Percentiles rank a stretch among this genome's conserved stretches.
phyloP scores from a whole-genome alignment of 345 rosid genomes.

The Orychophragmus violaceus region DNA sequence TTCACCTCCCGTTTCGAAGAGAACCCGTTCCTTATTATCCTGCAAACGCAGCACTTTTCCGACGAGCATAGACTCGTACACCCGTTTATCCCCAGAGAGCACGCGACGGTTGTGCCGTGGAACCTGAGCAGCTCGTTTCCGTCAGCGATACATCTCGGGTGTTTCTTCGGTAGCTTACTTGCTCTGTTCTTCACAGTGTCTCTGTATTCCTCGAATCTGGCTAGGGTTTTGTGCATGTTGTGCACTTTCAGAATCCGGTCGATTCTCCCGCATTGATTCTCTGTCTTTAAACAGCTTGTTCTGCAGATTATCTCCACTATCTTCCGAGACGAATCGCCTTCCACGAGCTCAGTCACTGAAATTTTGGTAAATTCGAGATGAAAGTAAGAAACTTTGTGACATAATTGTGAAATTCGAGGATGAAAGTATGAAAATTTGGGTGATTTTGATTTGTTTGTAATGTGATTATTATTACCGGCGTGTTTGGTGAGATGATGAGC shows the following conservation, averaged over 20 bases:
- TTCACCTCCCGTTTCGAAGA: slow-evolving; percentile 72
- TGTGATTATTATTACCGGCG: slow-evolving; percentile 60
- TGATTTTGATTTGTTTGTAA: background rate
- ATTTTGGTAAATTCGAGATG: background rate
- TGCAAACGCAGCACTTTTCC: slow-evolving; percentile 69
- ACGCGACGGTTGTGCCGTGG: slow-evolving; percentile 73
- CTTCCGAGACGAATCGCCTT: slow-evolving; percentile 92
- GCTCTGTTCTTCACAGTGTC: slow-evolving; percentile 79
- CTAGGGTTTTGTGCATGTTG: slow-evolving; percentile 85
- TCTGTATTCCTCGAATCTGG: slow-evolving; percentile 86
- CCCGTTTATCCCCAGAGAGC: slow-evolving; percentile 72
- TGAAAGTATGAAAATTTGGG: background rate
- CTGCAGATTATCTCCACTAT: slow-evolving; percentile 93
- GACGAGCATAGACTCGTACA: slow-evolving; percentile 69
- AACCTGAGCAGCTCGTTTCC: slow-evolving; percentile 94
- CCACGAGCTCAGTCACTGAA: slow-evolving; percentile 87
- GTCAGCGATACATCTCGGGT: slow-evolving; percentile 89
- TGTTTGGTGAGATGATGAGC: slow-evolving; percentile 92
- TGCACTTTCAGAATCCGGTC: slow-evolving; percentile 90
- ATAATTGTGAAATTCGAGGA: background rate
- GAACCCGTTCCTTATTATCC: slow-evolving; percentile 75
- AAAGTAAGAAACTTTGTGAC: background rate
- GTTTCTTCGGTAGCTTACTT: slow-evolving; percentile 86
- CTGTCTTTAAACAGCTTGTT: slow-evolving; percentile 73
- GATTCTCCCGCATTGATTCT: slow-evolving; percentile 64